A percentile compares a stretch with the other conserved stretches of the same genome.
Conservation (phyloP, 805 yeast genomes). For the Ogataea ramenticola region DNA sequence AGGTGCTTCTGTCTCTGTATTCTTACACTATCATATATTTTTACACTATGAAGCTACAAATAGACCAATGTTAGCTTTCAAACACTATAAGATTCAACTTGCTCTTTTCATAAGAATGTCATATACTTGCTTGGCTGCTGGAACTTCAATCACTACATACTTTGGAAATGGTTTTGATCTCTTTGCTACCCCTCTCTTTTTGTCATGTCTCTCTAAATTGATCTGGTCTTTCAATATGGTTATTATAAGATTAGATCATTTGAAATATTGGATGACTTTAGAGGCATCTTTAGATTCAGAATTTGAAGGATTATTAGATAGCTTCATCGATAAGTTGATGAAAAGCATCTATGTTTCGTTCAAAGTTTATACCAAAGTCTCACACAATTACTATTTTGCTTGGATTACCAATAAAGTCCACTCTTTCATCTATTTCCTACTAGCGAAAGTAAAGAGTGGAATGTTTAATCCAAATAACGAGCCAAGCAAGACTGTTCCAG, state of each 20-base stretch:
- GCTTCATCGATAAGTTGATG: not conserved
- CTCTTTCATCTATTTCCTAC: conserved; percentile 7
- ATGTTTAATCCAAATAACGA: conserved; percentile 6
- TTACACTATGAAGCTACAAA: conserved; percentile 30
- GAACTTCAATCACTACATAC: conserved; percentile 24
- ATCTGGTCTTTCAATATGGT: conserved; percentile 5
- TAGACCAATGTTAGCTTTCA: conserved; percentile 25
- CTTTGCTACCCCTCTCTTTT: conserved; percentile 31
- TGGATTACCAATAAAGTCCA: conserved; percentile 15
- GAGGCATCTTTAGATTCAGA: conserved; percentile 7
- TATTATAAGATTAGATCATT: conserved; percentile 9
- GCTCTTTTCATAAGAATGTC: conserved; percentile 23
- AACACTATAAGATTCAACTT: conserved; percentile 27
- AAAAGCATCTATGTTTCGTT: not conserved
- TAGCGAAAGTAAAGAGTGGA: not conserved
- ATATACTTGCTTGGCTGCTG: conserved; percentile 25
- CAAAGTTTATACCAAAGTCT: conserved; percentile 3
- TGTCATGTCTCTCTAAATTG: conserved; percentile 6
- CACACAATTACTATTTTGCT: conserved; percentile 15
- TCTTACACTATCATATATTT: conserved; percentile 30
- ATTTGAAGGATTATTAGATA: not conserved
- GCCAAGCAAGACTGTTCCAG: conserved; percentile 2
- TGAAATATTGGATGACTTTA: conserved; percentile 4
- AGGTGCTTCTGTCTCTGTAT: conserved; percentile 11
- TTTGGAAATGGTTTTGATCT: conserved; percentile 37